These are phyloP conservation scores for Pythium plurisporium DNA, from an alignment of 352 stramenopile species.

Conservation along the genomic window DNA sequence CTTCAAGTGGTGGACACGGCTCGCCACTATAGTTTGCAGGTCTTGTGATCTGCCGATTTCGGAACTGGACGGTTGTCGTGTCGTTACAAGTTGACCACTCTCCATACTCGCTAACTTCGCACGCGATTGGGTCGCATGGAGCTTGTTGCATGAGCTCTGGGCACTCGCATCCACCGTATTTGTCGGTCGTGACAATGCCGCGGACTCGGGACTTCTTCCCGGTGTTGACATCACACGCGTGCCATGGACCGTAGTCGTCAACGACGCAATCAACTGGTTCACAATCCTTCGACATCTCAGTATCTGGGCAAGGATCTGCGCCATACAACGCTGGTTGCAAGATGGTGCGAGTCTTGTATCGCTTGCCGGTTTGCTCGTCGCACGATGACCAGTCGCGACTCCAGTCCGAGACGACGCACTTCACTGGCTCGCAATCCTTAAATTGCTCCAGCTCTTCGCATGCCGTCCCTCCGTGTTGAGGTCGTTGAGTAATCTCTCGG, in stretches of 20 bases:
- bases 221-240: constrained; percentile 16
- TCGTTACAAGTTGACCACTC: constrained; percentile 53
- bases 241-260: constrained; percentile 37
- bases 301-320: constrained; percentile 30
- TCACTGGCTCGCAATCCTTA: constrained; percentile 10
- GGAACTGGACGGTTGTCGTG: constrained; percentile 29
- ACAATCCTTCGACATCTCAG: constrained; percentile 31
- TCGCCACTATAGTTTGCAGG: constrained; percentile 33
- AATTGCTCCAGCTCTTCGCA: constrained; percentile 13
- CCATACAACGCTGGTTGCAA: constrained; percentile 37
- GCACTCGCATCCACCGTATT: constrained; percentile 52
- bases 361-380: constrained; percentile 16
- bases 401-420: constrained; percentile 18
- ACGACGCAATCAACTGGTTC: constrained; percentile 53
- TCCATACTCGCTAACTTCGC: constrained; percentile 33
- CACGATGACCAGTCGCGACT: constrained; percentile 11
- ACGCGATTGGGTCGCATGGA: constrained; percentile 44
- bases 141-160: constrained; percentile 32
- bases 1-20: constrained; percentile 33
- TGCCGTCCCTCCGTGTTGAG: constrained; percentile 1
- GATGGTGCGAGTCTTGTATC: constrained; percentile 36
- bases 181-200: constrained; percentile 31
- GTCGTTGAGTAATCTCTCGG: constrained; percentile 13
- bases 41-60: constrained; percentile 29
- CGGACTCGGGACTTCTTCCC: constrained; percentile 37